Evolutionary conservation across 2,329 filamentous ascomycete genomes (phyloP), one percentile per base, ranked within the genome.

Genomic region (Nothophoma quercina): DNA sequence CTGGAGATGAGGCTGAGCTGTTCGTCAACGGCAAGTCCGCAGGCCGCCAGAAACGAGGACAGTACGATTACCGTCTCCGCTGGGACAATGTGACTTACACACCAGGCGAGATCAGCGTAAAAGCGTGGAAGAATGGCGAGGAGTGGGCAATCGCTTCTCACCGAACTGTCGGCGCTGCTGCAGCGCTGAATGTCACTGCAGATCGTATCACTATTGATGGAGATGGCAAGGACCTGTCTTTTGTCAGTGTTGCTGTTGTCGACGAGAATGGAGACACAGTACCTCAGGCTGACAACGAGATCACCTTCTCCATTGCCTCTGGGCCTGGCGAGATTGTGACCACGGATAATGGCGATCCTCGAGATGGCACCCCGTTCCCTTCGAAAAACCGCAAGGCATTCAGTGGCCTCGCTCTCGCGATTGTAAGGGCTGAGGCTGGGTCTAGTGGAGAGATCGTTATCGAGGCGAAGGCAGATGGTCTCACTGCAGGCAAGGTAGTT

Each of bases 1-100:
- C 77, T 0, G 82, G 69, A 2, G 79, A 83, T 54, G 79, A 82
- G 59, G 82, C 81, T 2, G 82, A 85, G 70, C 66, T 84, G 1
- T 84, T 83, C 55, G 60, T 84, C 8, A 84, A 84, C 44, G 80
- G 79, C 1, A 60, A 72, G 33, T 81, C 79, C 1, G 71, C 71
- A 6, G 82, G 82, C 0, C 65, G 75, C 1, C 58, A 70, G 50
- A 74, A 64, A 50, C 73, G 69, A 29, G 70, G 53, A 1, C 45
- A 65, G 21, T 68, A 58, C 10, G 61, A 69, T n/a, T 83, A 81
- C 58, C 77, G 81, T n/a, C 79, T 83, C 58, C 76, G 81, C 7
- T 84, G 81, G 81, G 81, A 84, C 58, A 67, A 79, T 1, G 76
- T 83, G 2, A 65, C 67, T 2, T 84, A 83, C 60, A 56, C 75